Evolutionary conservation across 2,329 filamentous ascomycete species (phyloP).

Genomic region (Colletotrichum ledebouriae): DNA sequence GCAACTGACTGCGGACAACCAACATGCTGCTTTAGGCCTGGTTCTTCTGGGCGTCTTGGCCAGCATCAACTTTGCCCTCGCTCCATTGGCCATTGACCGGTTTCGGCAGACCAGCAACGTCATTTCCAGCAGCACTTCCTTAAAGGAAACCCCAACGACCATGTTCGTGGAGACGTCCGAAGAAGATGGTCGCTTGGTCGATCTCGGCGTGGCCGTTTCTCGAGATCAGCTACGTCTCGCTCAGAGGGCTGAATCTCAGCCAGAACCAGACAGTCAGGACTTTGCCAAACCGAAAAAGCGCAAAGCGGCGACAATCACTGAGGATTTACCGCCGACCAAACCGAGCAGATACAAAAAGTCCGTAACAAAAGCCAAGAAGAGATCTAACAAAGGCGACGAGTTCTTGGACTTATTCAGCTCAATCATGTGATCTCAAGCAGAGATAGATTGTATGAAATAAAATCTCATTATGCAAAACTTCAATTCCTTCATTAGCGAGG

Average conservation of each 20-base stretch:
- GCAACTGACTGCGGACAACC: constrained; percentile 77
- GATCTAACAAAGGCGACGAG: constrained; percentile 68
- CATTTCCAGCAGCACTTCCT: not conserved
- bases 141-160: too few relatives aligned
- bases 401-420: constrained; percentile 81
- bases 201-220: constrained; percentile 50
- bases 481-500: constrained; percentile 41
- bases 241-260: not conserved
- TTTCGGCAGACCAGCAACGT: not conserved
- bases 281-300: constrained; percentile 19
- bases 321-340: not conserved
- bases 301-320: not conserved
- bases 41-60: constrained; percentile 76
- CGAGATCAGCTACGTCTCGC: constrained; percentile 42
- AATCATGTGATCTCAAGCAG: constrained; percentile 56
- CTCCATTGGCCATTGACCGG: constrained; percentile 48
- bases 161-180: not conserved
- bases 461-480: constrained; percentile 14
- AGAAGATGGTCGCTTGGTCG: constrained; percentile 39
- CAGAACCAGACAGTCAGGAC: not conserved
- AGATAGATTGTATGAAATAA: not conserved
- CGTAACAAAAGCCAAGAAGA: constrained; percentile 49
- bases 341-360: constrained; percentile 48
- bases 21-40: constrained; percentile 79
- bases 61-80: constrained; percentile 64